These are phyloP conservation scores for Drechslerella dactyloides DNA, from an alignment of 2,329 filamentous ascomycete species.

Conservation along the genomic window DNA sequence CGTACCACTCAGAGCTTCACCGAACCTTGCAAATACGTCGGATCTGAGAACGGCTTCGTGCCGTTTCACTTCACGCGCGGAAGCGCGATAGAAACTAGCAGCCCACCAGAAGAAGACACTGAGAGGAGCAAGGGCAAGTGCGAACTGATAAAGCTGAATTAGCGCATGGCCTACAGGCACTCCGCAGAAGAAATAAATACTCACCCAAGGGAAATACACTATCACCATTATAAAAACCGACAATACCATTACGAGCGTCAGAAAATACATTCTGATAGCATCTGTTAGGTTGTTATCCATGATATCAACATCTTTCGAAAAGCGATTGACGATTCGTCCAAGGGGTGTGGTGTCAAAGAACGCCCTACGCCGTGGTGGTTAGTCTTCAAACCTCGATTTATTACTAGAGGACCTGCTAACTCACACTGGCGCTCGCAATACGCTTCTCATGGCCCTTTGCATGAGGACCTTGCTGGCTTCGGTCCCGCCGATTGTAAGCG, in stretches of 20 bases:
- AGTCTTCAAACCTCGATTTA: no score
- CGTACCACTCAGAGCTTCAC: constrained; percentile 82
- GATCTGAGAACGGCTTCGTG: constrained; percentile 90
- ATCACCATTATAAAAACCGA: constrained; percentile 82
- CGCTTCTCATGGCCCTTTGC: constrained; percentile 76
- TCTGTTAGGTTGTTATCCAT: constrained; percentile 94
- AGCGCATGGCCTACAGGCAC: constrained; percentile 72
- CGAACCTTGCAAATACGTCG: constrained; percentile 85
- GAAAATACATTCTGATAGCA: constrained; percentile 94
- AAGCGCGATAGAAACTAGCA: constrained; percentile 85
- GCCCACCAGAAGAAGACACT: constrained; percentile 80
- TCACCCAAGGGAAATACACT: constrained; percentile 78
- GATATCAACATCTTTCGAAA: constrained; percentile 91
- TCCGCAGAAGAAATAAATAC: constrained; percentile 92
- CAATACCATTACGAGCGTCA: constrained; percentile 79
- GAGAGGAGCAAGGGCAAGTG: constrained; percentile 71
- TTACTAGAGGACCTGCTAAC: no score
- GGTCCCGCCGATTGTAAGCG: constrained; percentile 79
- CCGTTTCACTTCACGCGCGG: constrained; percentile 90
- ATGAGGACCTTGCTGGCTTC: constrained; percentile 82
- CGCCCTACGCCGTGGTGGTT: constrained; percentile 74
- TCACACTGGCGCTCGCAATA: constrained; percentile 69
- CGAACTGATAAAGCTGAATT: constrained; percentile 89
- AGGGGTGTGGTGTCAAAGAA: constrained; percentile 98
- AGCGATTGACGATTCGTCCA: constrained; percentile 93